phyloP scores from a whole-genome alignment of 2,329 filamentous ascomycete genomes.

The Trichoderma koningii region DNA sequence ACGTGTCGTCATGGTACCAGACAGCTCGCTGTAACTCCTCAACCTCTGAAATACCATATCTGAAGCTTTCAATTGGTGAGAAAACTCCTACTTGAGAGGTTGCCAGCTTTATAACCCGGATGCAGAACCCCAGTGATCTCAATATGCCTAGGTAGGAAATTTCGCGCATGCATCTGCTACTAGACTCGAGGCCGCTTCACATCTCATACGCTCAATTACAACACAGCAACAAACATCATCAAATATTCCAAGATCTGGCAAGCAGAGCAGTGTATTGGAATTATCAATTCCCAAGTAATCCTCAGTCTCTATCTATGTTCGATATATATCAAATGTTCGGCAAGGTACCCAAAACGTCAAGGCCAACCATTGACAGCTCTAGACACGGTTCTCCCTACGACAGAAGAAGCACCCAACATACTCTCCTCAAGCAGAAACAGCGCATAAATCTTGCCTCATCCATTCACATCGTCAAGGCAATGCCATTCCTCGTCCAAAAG shows the following conservation, averaged over 20 bases:
- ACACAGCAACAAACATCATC: background rate
- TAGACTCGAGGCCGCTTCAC: background rate
- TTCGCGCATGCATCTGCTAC: background rate
- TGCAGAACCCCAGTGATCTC: no score
- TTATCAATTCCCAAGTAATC: background rate
- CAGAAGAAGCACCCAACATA: background rate
- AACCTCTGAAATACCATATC: no score
- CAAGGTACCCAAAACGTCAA: background rate
- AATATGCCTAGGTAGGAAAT: background rate
- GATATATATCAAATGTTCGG: background rate
- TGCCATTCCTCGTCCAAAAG: constrained; percentile 32
- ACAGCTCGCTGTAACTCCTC: no score
- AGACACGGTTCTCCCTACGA: background rate
- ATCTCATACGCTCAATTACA: background rate
- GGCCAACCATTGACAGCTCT: no score
- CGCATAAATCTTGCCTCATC: background rate
- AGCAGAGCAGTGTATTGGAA: background rate
- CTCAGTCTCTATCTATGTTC: background rate
- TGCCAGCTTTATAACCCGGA: no score
- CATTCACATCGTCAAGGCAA: constrained; percentile 32
- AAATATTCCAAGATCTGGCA: background rate
- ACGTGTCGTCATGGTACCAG: constrained; percentile 18
- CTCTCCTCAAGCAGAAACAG: background rate
- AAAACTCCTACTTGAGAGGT: no score
- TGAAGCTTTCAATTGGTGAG: no score